Evolutionary conservation across 73 alveolate genomes (phyloP), one percentile per base, ranked within the genome.

Genomic region (Paramecium primaurelia): DNA sequence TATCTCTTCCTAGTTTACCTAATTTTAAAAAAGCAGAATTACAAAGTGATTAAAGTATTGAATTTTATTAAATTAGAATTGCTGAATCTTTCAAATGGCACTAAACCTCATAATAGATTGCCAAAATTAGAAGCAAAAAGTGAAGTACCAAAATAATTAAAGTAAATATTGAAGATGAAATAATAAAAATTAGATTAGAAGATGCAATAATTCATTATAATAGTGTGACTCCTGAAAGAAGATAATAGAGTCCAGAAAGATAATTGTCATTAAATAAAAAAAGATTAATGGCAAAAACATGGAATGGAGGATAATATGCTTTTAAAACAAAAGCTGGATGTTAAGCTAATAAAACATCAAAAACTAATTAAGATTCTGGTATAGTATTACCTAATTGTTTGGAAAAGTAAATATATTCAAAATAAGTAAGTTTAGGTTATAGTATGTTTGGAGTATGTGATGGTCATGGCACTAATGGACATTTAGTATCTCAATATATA

Each of bases 401-500:
- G 8, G 91, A 80, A 8, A 34, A 80, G 91, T 80, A 80, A 80
- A 18, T 42, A 16, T 47, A 42, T 30, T 37, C 49, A 71, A 25
- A 40, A 20, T 49, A 59, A 36, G 58, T 64, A 22, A 83, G 88
- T 30, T 71, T 89, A 37, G 88, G 88, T 44, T 49, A 71, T 42
- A 38, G 30, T 71, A 58, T 64, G 25, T 40, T 89, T 40, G 94
- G 88, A 18, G 91, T 89, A 40, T 58, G 94, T 32, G 94, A 89
- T 89, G 94, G 94, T 2, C 94, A 89, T 71, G 94, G 94, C 20
- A 10, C 75, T 14, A 89, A 89, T 42, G 94, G 94, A 0, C 94
- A 89, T 71, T 71, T 89, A 73, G 94, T 89, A 26, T 71, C 92
- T 6, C 40, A 89, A 32, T 71, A 45, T 34, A 89, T 89, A 14